phyloP scores from a whole-genome alignment of 148 eudicot genomes.

The Fagopyrum tataricum region DNA sequence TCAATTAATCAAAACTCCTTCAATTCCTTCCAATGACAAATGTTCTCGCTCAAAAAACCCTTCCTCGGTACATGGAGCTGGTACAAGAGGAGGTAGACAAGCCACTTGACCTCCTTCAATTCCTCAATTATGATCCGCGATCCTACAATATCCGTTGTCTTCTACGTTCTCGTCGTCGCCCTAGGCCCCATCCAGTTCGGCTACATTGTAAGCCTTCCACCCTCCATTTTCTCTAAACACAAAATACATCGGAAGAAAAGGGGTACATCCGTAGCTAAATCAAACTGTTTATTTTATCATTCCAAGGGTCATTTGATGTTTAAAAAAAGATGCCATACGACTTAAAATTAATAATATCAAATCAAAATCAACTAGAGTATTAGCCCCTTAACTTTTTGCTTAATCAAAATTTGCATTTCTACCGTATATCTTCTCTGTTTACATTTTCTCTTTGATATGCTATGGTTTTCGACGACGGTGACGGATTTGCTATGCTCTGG shows the following conservation, averaged over 20 bases:
- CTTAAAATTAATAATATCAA: too few relatives aligned
- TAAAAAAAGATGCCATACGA: too few relatives aligned
- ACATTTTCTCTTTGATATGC: slow-evolving; percentile 3
- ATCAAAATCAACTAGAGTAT: too few relatives aligned
- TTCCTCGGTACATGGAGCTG: slow-evolving; percentile 79
- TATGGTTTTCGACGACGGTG: too few relatives aligned
- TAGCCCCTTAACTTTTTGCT: too few relatives aligned
- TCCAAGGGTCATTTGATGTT: too few relatives aligned
- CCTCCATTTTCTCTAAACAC: neutral
- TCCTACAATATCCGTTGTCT: slow-evolving; percentile 47
- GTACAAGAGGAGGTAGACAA: slow-evolving; percentile 49
- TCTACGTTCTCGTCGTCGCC: slow-evolving; percentile 69
- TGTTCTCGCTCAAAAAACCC: slow-evolving; percentile 56
- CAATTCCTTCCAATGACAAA: too few relatives aligned
- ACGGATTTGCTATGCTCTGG: too few relatives aligned
- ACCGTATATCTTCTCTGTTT: neutral
- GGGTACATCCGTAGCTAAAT: too few relatives aligned
- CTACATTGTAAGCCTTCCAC: slow-evolving; percentile 41
- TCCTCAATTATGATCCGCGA: slow-evolving; percentile 55
- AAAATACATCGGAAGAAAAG: slow-evolving; percentile 78
- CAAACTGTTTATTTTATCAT: too few relatives aligned
- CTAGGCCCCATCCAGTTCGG: slow-evolving; percentile 87
- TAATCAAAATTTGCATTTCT: neutral
- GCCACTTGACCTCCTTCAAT: slow-evolving; percentile 51
- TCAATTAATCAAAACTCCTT: too few relatives aligned